Evolutionary conservation across 2,329 filamentous ascomycete species (phyloP).

Genomic region (Pseudogymnoascus sp.): DNA sequence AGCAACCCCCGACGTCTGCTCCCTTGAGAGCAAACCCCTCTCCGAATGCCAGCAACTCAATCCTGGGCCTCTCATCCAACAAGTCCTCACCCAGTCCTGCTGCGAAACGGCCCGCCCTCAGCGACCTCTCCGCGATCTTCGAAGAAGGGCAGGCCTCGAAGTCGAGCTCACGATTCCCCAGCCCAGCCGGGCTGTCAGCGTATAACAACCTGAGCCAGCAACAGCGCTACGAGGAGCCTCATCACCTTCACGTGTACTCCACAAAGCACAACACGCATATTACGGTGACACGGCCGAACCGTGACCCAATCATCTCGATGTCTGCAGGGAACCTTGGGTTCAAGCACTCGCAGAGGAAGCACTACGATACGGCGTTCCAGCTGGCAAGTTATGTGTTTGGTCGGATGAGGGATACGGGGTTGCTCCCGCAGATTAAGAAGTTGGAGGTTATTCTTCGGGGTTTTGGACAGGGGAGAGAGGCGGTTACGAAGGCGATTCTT

Average conservation of each 20-base stretch:
- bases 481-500: constrained; percentile 79
- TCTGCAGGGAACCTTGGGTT: constrained; percentile 89
- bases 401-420: constrained; percentile 73
- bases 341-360: constrained; percentile 66
- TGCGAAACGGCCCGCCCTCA: background rate
- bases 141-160: constrained; percentile 4
- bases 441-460: constrained; percentile 77
- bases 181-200: constrained; percentile 12
- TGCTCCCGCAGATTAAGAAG: constrained; percentile 64
- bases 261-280: constrained; percentile 95
- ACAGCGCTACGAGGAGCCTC: constrained; percentile 48
- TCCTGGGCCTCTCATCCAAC: background rate
- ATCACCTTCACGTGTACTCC: constrained; percentile 79
- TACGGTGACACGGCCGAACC: constrained; percentile 75
- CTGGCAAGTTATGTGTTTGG: constrained; percentile 75
- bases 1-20: background rate
- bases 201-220: background rate
- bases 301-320: constrained; percentile 69
- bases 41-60: background rate
- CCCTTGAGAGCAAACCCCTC: background rate
- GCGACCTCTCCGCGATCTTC: constrained; percentile 1
- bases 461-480: constrained; percentile 80
- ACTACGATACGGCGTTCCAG: constrained; percentile 90
- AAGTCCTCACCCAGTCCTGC: background rate
- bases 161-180: background rate